Percentiles rank a stretch among this genome's conserved stretches.
phyloP scores from a whole-genome alignment of 2,329 filamentous ascomycete genomes.

The Penicillium sp. region DNA sequence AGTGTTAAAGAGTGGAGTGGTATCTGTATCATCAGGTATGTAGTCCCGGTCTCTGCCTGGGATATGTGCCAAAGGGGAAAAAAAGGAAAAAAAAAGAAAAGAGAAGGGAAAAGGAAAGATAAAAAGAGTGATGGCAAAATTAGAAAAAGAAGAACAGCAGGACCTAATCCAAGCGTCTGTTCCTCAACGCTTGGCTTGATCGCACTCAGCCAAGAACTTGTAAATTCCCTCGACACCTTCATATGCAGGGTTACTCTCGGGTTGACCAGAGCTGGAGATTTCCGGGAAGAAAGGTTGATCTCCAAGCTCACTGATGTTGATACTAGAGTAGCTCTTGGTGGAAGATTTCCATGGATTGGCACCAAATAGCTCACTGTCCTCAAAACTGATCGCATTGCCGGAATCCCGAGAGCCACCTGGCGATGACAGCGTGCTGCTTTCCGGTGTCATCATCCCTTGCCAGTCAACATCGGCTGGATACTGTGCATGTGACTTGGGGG shows the following conservation, averaged over 20 bases:
- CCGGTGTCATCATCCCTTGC: constrained; percentile 57
- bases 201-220: constrained; percentile 64
- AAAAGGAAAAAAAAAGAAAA: constrained; percentile 9
- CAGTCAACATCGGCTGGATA: constrained; percentile 52
- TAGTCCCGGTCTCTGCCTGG: constrained; percentile 9
- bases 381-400: constrained; percentile 38
- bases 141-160: background rate
- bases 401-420: constrained; percentile 27
- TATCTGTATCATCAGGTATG: constrained; percentile 21
- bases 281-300: constrained; percentile 43
- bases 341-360: constrained; percentile 57
- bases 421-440: constrained; percentile 26
- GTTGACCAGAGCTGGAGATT: constrained; percentile 37
- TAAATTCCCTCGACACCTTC: constrained; percentile 67
- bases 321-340: constrained; percentile 58
- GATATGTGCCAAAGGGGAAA: constrained; percentile 6
- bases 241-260: constrained; percentile 51
- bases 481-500: constrained; percentile 31
- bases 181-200: constrained; percentile 44
- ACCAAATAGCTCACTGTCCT: constrained; percentile 46
- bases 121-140: constrained; percentile 1
- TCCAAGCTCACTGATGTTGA: constrained; percentile 55
- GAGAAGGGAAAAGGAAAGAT: constrained; percentile 9
- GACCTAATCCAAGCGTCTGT: background rate
- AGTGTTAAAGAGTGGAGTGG: constrained; percentile 24